phyloP scores from a whole-genome alignment of 179 eudicot species.

The Dionaea muscipula region DNA sequence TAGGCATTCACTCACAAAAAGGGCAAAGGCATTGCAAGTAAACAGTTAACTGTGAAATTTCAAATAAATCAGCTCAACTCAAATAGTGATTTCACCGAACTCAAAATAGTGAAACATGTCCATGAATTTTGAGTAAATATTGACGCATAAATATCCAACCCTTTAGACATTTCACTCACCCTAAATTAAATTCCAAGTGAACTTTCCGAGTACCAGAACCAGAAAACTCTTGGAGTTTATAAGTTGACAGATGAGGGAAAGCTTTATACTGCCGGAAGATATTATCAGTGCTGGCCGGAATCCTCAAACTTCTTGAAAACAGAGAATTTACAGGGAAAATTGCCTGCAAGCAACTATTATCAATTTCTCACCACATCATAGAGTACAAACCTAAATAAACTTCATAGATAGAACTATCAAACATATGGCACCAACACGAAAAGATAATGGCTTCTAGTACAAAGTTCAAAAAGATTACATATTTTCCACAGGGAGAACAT shows the following conservation, averaged over 20 bases:
- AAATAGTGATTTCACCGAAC: too few species aligned
- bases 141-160: neutral
- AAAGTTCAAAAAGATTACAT: too few species aligned
- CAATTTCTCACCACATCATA: neutral
- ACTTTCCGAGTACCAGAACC: slow-evolving; percentile 48
- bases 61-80: too few species aligned
- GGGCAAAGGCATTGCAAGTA: too few species aligned
- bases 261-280: slow-evolving; percentile 38
- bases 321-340: slow-evolving; percentile 54
- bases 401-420: neutral
- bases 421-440: neutral
- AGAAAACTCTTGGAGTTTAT: slow-evolving; percentile 31
- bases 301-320: slow-evolving; percentile 64
- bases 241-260: slow-evolving; percentile 52
- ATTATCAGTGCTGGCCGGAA: slow-evolving; percentile 45
- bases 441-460: too few species aligned
- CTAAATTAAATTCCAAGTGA: slow-evolving; percentile 59
- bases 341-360: slow-evolving; percentile 39
- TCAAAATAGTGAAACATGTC: too few species aligned
- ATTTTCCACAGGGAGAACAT: too few species aligned
- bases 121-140: too few species aligned
- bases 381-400: neutral
- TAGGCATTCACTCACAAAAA: too few species aligned
- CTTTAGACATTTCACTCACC: slow-evolving; percentile 32
- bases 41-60: too few species aligned